These are phyloP conservation scores for Lichtheimia ramosa DNA, from an alignment of 371 early-diverging fungal species.

Conservation along the genomic window DNA sequence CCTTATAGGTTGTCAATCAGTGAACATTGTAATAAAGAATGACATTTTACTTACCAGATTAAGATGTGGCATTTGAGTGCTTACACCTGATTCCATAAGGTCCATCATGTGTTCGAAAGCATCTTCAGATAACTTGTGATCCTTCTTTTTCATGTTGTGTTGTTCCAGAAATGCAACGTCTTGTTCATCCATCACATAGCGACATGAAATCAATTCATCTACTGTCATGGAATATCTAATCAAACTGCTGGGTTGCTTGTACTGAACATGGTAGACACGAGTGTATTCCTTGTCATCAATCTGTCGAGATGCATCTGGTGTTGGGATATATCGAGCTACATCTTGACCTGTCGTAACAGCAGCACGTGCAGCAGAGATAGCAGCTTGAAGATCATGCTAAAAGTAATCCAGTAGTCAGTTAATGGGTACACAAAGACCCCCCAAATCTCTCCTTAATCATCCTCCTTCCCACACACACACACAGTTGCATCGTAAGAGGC, in stretches of 20 bases:
- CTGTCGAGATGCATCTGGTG: constrained; percentile 83
- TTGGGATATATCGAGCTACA: constrained; percentile 79
- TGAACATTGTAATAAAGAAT: too few species aligned
- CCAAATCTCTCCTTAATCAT: constrained; percentile 7
- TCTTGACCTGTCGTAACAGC: constrained; percentile 63
- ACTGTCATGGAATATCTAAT: constrained; percentile 86
- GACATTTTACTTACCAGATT: constrained; percentile 37
- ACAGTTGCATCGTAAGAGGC: too few species aligned
- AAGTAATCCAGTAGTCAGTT: constrained; percentile 9
- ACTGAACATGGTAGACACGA: constrained; percentile 65
- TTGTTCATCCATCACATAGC: constrained; percentile 86
- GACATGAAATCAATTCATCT: constrained; percentile 83
- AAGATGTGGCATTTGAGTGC: constrained; percentile 45
- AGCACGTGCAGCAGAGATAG: constrained; percentile 77
- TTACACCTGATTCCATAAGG: constrained; percentile 67
- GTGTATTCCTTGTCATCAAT: constrained; percentile 59
- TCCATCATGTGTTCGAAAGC: constrained; percentile 81
- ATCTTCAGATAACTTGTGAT: constrained; percentile 56
- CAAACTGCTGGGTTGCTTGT: constrained; percentile 73
- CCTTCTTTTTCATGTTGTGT: constrained; percentile 45
- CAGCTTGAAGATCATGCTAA: constrained; percentile 96
- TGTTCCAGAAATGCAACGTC: constrained; percentile 74
- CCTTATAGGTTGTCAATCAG: constrained; percentile 16
- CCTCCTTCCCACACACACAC: background rate
- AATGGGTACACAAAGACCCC: constrained; percentile 2